phyloP scores from a whole-genome alignment of 495 filamentous ascomycete genomes.

The Lasiosphaeria miniovina region DNA sequence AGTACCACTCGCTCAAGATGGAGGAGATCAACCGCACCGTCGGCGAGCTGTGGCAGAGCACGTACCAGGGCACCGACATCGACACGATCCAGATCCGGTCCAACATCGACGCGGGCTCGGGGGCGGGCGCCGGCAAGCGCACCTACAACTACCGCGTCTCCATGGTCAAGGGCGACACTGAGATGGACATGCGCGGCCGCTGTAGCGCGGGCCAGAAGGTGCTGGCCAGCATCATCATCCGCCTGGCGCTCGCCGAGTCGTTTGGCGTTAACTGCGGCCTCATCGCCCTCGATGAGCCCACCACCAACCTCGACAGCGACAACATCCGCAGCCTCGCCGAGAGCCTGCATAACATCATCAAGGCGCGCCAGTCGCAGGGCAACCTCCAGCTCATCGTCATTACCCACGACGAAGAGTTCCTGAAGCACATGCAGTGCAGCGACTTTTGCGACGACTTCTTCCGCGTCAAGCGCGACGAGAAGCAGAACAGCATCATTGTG shows the following conservation, averaged over 20 bases:
- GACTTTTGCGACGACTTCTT: conserved; percentile 94
- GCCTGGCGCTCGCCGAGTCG: conserved; percentile 91
- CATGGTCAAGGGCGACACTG: conserved; percentile 95
- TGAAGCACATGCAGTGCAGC: conserved; percentile 87
- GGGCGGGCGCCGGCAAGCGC: conserved; percentile 58
- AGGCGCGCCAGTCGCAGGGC: conserved; percentile 72
- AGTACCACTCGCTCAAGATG: conserved; percentile 94
- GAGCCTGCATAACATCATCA: conserved; percentile 84
- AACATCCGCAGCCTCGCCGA: conserved; percentile 88
- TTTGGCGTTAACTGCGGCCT: conserved; percentile 96
- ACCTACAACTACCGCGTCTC: conserved; percentile 97
- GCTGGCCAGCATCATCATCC: conserved; percentile 95
- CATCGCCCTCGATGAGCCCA: conserved; percentile 96
- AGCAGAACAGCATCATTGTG: conserved; percentile 84
- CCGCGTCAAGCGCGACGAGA: conserved; percentile 75
- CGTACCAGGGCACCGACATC: conserved; percentile 96
- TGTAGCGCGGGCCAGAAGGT: conserved; percentile 97
- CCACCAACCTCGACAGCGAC: conserved; percentile 92
- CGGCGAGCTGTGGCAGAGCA: conserved; percentile 92
- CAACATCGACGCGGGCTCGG: conserved; percentile 62
- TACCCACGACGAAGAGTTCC: conserved; percentile 97
- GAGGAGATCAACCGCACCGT: conserved; percentile 95
- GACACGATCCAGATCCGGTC: conserved; percentile 94
- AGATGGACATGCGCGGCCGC: conserved; percentile 99
- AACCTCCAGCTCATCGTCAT: conserved; percentile 99